These are phyloP conservation scores for Scheffersomyces coipomensis DNA, from an alignment of 805 yeast species.

Conservation along the genomic window DNA sequence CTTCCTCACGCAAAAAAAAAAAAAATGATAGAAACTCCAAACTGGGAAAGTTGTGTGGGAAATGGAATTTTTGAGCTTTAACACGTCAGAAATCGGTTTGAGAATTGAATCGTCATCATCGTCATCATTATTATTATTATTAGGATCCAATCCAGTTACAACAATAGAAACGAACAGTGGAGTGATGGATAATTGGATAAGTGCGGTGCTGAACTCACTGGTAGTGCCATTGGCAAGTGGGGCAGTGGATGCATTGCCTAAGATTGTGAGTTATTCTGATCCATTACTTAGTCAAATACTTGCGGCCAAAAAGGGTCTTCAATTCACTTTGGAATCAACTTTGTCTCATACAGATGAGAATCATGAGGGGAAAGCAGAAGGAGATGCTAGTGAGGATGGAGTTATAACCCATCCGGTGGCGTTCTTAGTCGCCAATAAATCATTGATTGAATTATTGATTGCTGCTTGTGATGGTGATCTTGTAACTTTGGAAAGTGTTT, in stretches of 20 bases:
- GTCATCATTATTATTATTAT: too few relatives aligned
- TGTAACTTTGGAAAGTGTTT: conserved; percentile 27
- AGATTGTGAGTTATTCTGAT: conserved; percentile 14
- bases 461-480: conserved; percentile 39
- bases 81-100: too few relatives aligned
- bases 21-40: too few relatives aligned
- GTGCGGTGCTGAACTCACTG: conserved; percentile 5
- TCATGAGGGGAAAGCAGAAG: neutral
- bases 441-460: conserved; percentile 22
- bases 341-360: neutral
- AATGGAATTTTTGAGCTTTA: too few relatives aligned
- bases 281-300: conserved; percentile 24
- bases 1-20: too few relatives aligned
- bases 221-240: conserved; percentile 12
- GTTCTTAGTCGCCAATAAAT: neutral
- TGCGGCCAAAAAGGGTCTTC: conserved; percentile 26
- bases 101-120: too few relatives aligned
- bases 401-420: neutral
- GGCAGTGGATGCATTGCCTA: neutral
- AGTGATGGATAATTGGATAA: conserved; percentile 24
- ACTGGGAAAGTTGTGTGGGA: too few relatives aligned
- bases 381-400: conserved; percentile 1
- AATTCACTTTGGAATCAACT: conserved; percentile 12
- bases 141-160: neutral
- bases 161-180: conserved; percentile 1